Conservation (phyloP, 176 grass and related monocot species). For the Aegilops bicornis region DNA sequence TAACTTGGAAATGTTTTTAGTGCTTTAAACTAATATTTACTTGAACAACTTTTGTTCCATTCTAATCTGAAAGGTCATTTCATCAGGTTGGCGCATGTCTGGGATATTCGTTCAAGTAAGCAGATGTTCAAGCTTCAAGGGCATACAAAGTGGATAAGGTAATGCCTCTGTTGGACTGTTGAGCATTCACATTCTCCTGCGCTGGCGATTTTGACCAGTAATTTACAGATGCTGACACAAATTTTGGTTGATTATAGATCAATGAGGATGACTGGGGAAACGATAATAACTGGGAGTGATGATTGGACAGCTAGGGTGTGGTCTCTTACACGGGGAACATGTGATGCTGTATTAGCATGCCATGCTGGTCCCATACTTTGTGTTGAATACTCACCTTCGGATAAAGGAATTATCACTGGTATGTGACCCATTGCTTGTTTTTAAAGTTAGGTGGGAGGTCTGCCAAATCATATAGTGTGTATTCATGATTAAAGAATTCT, state of each 20-base stretch:
- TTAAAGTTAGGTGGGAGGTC: background rate
- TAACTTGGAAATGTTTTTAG: constrained; percentile 21
- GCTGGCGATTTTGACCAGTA: constrained; percentile 8
- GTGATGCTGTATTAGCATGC: constrained; percentile 91
- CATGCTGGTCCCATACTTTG: constrained; percentile 94
- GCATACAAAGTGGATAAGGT: constrained; percentile 99
- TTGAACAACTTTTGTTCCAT: constrained; percentile 20
- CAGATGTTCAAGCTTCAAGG: constrained; percentile 97
- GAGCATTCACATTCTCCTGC: background rate
- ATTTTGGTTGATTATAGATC: constrained; percentile 54
- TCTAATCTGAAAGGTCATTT: constrained; percentile 30
- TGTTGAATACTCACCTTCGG: constrained; percentile 93
- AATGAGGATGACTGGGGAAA: constrained; percentile 89
- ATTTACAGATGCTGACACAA: constrained; percentile 24
- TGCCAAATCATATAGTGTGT: constrained; percentile 17
- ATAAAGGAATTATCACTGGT: constrained; percentile 98
- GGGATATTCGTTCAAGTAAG: constrained; percentile 93
- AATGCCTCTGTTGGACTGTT: constrained; percentile 28
- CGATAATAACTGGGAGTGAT: constrained; percentile 95
- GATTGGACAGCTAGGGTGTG: constrained; percentile 99
- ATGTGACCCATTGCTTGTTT: constrained; percentile 32
- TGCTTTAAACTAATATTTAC: constrained; percentile 30
- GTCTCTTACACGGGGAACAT: constrained; percentile 84
- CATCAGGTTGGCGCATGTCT: constrained; percentile 83
- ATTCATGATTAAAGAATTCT: background rate